Percentiles rank a stretch among this genome's conserved stretches.
These are phyloP conservation scores for Psilocybe subaeruginosa DNA, from an alignment of 768 basidiomycete genomes.

Conservation along the genomic window DNA sequence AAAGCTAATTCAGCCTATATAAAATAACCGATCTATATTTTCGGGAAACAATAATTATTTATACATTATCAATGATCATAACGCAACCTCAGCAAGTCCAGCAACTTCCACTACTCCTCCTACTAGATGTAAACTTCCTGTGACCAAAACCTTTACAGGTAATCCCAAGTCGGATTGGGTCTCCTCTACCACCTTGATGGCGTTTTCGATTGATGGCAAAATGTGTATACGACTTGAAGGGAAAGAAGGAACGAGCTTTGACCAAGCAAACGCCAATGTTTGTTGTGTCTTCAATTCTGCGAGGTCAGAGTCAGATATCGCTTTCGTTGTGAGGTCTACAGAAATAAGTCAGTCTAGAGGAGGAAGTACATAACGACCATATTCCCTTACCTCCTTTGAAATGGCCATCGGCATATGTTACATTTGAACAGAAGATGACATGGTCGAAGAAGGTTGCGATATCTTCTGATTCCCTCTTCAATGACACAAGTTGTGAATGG, in stretches of 20 bases:
- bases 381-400: slow-evolving; percentile 81
- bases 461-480: slow-evolving; percentile 38
- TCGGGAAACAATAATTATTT: not conserved
- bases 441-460: slow-evolving; percentile 67
- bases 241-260: slow-evolving; percentile 60
- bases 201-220: slow-evolving; percentile 87
- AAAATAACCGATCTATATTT: not conserved
- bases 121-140: slow-evolving; percentile 92
- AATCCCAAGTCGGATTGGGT: slow-evolving; percentile 32
- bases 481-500: slow-evolving; percentile 44
- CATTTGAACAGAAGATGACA: slow-evolving; percentile 95
- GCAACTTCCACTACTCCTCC: slow-evolving; percentile 95
- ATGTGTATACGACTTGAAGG: slow-evolving; percentile 70
- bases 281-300: slow-evolving; percentile 73
- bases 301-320: slow-evolving; percentile 65
- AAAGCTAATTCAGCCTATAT: not conserved
- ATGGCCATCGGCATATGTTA: slow-evolving; percentile 87
- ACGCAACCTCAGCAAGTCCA: slow-evolving; percentile 69
- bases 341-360: not conserved
- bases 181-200: slow-evolving; percentile 65
- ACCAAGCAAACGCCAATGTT: slow-evolving; percentile 78
- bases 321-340: slow-evolving; percentile 77
- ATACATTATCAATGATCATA: slow-evolving; percentile 36
- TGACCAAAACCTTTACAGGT: slow-evolving; percentile 70
- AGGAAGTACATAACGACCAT: not conserved